Base-by-base conservation (phyloP, 1,284 basidiomycete genomes). In the Leccinum fuscescens region DNA sequence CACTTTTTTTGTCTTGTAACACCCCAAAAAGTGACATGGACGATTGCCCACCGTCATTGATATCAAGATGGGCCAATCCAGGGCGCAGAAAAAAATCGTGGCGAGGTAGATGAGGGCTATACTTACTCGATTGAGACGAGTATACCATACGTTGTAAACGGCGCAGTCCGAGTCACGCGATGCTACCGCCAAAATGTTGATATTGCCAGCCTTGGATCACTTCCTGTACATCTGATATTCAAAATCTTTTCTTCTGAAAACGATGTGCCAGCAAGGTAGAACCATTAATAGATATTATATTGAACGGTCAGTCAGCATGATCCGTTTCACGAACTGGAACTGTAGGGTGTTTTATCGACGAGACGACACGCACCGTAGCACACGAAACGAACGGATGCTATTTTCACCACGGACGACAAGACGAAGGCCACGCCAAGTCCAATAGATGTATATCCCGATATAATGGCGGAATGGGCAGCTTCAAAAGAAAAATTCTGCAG, bases 11-110 rank as follows among this genome's bases (percentile, higher is more conserved):
- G 31, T 31, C 31, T 31, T 31, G 31, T 31, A 31, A 31, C 1
- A 31, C 31, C 31, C 31, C 31, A 31, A 31, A 31, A 31, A 0
- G 31, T 31, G 31, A 31, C 31, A 31, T 31, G 31, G 31, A 31
- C 31, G 31, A 31, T 31, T 67, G 17, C 72, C 69, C 61, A 69
- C 65, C 46, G 62, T 56, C 63, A 73, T 70, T 46, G 73, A 53
- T 72, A 74, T 14, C 63, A 64, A 39, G 70, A 69, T 4, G 59
- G 2, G 37, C 74, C 69, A 37, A 72, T 14, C 31, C 56, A 33
- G 44, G 56, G 35, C 9, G 58, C 59, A 24, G 64, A 61, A 24
- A 60, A 31, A 31, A 60, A 62, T 65, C 15, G 64, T 54, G 20
- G 56, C 57, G 12, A 72, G 46, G 1, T 71, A 71, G 52, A 61